Base-by-base conservation (phyloP, 352 stramenopile species). In the Globisporangium echinulatum region DNA sequence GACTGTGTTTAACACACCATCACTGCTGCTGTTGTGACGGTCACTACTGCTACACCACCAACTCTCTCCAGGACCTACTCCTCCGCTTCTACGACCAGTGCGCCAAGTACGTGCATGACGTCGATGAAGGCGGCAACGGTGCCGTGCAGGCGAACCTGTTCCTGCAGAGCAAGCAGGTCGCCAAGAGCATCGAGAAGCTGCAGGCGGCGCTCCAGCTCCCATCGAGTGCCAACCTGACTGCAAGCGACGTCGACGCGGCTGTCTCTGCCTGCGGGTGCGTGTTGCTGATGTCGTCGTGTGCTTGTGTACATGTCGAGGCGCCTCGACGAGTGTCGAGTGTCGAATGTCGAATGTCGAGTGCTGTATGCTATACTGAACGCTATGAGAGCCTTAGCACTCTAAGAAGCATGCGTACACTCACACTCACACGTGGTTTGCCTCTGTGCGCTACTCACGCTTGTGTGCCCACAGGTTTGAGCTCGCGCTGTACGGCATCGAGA, bases 41-140 rank as follows among this genome's bases (percentile, higher is more conserved):
- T n/a, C n/a, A n/a, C n/a, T n/a, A n/a, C n/a, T n/a, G n/a, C n/a
- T n/a, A n/a, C n/a, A n/a, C n/a, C n/a, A n/a, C n/a, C n/a, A n/a
- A n/a, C n/a, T n/a, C n/a, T n/a, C n/a, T n/a, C n/a, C 47, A 85
- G 76, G 75, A 86, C 46, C 33, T 54, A 11, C 63, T 85, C 0
- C 58, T 85, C 33, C 70, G 79, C 3, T 89, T 87, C 60, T 87
- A 77, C 56, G 79, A 87, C 43, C 51, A 69, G 25, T 89, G 79
- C 38, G n/a, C 54, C 69, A 70, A 71, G 13, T 89, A 86, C 55
- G 61, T 71, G 39, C 61, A 56, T 17, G 67, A 83, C 3, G 69
- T 89, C 25, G 72, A 72, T 42, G 62, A 66, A 0, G 85, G 85
- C 51, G 33, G 64, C 17, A 72, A 61, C 6, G 66, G 68, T 14